Evolutionary conservation across 2,329 filamentous ascomycete species (phyloP).

Genomic region (Fusarium goolgardi): DNA sequence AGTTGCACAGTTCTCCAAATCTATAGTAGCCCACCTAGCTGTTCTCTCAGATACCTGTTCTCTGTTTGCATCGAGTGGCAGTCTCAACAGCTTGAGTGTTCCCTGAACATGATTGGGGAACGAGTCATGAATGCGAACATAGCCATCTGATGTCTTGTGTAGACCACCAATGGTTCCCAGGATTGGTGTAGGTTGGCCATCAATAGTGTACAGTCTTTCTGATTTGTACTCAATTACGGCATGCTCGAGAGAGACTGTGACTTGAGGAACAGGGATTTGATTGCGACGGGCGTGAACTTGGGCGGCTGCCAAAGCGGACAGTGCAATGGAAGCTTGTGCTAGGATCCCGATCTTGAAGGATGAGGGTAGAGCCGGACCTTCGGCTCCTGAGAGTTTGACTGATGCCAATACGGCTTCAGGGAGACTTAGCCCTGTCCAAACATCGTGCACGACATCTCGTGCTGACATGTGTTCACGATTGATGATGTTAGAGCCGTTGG

Average conservation of each 20-base stretch:
- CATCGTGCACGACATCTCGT: constrained; percentile 18
- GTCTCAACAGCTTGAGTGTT: constrained; percentile 57
- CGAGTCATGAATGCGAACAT: constrained; percentile 65
- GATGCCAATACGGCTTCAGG: constrained; percentile 18
- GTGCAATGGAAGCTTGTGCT: constrained; percentile 63
- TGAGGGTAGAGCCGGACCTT: constrained; percentile 54
- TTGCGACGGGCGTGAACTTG: constrained; percentile 56
- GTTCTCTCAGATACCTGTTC: constrained; percentile 55
- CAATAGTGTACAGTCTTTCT: constrained; percentile 60
- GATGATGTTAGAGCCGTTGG: neutral
- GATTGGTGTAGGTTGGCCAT: constrained; percentile 49
- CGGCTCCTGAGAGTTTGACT: constrained; percentile 27
- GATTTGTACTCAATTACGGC: constrained; percentile 65
- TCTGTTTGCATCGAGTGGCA: constrained; percentile 50
- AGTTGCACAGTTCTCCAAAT: constrained; percentile 61
- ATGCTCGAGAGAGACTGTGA: constrained; percentile 59
- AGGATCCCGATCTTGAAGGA: constrained; percentile 66
- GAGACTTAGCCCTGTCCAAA: constrained; percentile 34
- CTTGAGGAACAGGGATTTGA: constrained; percentile 45
- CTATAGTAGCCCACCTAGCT: constrained; percentile 55
- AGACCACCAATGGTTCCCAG: constrained; percentile 63
- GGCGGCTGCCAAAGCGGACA: constrained; percentile 63
- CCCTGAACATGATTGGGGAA: constrained; percentile 63
- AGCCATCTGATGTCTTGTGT: constrained; percentile 62
- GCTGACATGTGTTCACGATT: neutral